Base-by-base conservation (phyloP, 495 filamentous ascomycete genomes). In the Paragyromitra xinjiangensis region DNA sequence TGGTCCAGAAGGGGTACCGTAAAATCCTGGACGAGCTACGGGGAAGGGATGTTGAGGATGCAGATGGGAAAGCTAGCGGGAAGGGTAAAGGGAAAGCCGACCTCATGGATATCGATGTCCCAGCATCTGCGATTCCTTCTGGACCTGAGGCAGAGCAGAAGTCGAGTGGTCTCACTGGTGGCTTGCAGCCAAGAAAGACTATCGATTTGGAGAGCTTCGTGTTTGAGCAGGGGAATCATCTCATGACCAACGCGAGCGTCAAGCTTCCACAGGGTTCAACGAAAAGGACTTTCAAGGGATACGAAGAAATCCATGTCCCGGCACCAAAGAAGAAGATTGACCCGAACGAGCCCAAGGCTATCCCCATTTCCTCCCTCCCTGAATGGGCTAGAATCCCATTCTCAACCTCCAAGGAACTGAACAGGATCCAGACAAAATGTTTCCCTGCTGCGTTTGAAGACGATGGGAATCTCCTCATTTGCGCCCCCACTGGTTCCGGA, bases 191-290 rank as follows among this genome's bases (percentile, higher is more conserved):
- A 0, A 89, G 91, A 70, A 91, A 92, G 81, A 84, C 92, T 16
- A 94, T 98, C 85, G 98, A 98, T 81, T 85, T 99, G 56, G 94
- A 99, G 78, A 97, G 97, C 77, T 89, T 99, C 22, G 88, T 97
- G 40, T 99, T 99, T 83, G 95, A 98, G 80, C 95, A 98, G 83
- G 95, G 95, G 16, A 98, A 97, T 79, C 95, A 99, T 85, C 87
- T 98, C 19, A 98, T 98, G 94, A 97, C 96, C 9, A 98, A 99
- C 79, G 91, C 94, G 2, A 97, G 92, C 83, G 94, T 98, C 61
- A 93, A 92, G 76, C 88, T 98, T n/a, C 95, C 95, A 0, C 92
- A 97, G 81, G 95, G 96, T 29, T 97, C 96, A 1, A 97, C 92
- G 0, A 97, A 98, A 83, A 89, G 93, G 12, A 93, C 92, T 0